Evolutionary conservation across 108 stramenopile species (phyloP).

Genomic region (Pelagomonas calceolata): DNA sequence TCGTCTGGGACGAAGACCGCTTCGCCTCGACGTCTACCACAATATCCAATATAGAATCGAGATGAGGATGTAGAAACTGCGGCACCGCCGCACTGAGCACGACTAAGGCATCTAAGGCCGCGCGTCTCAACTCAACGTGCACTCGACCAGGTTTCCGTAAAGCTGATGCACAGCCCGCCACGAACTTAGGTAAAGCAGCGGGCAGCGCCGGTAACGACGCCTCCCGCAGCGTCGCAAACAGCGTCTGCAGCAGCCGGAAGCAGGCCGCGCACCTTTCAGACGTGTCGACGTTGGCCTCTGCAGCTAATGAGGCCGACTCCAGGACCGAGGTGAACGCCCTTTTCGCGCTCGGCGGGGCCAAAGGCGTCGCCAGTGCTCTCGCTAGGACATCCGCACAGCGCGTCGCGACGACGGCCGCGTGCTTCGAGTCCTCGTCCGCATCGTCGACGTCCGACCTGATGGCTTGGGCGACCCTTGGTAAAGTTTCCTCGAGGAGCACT

Average conservation of each 20-base stretch:
- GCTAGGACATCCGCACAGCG: neutral
- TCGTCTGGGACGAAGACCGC: no score
- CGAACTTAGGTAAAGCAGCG: neutral
- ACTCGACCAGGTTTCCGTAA: no score
- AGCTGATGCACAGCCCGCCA: neutral
- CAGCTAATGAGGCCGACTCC: neutral
- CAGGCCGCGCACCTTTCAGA: neutral
- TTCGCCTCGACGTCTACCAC: neutral
- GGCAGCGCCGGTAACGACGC: neutral
- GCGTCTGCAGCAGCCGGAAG: neutral
- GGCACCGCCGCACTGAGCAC: neutral
- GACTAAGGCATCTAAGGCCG: neutral
- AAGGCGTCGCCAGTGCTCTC: neutral
- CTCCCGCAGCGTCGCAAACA: neutral
- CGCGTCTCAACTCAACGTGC: neutral
- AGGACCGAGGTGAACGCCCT: neutral
- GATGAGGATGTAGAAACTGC: neutral
- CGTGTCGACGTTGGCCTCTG: neutral
- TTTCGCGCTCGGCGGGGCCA: no score
- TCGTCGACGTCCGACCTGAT: neutral
- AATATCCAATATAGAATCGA: no score
- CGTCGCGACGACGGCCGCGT: neutral
- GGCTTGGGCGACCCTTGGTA: neutral
- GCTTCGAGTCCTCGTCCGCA: neutral
- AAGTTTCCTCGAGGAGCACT: neutral